Evolutionary conservation across 179 eudicot species (phyloP).

Genomic region (Spergularia azorica): DNA sequence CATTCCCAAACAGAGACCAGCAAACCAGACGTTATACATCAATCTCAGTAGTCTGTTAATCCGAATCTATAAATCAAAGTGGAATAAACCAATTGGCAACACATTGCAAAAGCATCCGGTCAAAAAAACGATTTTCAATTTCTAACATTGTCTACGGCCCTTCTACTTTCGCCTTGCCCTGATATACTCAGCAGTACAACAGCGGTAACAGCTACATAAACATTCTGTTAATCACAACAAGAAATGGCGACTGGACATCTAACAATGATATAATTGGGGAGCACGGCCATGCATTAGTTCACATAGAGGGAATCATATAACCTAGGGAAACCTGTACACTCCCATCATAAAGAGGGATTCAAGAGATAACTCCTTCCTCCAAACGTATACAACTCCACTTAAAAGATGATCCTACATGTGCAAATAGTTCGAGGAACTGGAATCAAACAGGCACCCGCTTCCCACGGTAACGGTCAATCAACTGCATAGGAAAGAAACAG

Average conservation of each 20-base stretch:
- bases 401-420: slow-evolving; percentile 15
- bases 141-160: slow-evolving; percentile 5
- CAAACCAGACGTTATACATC: neutral
- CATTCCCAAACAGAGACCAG: too few relatives aligned
- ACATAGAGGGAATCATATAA: slow-evolving; percentile 6
- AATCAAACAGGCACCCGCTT: slow-evolving; percentile 38
- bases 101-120: slow-evolving; percentile 1
- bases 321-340: slow-evolving; percentile 34
- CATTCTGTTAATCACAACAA: slow-evolving; percentile 10
- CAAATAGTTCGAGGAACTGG: slow-evolving; percentile 9
- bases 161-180: slow-evolving; percentile 1
- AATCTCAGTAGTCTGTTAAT: neutral
- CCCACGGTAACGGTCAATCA: slow-evolving; percentile 38
- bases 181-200: neutral
- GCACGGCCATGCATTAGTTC: slow-evolving; percentile 4
- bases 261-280: neutral
- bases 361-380: slow-evolving; percentile 22
- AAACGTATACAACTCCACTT: slow-evolving; percentile 1
- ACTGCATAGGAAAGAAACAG: slow-evolving; percentile 21
- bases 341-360: slow-evolving; percentile 4
- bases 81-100: neutral
- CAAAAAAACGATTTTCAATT: neutral
- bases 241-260: neutral
- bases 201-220: slow-evolving; percentile 15
- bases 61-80: neutral